A percentile compares a stretch with the other conserved stretches of the same genome.
These are phyloP conservation scores for Nigrograna mackinnonii DNA, from an alignment of 2,329 filamentous ascomycete genomes.

Conservation along the genomic window DNA sequence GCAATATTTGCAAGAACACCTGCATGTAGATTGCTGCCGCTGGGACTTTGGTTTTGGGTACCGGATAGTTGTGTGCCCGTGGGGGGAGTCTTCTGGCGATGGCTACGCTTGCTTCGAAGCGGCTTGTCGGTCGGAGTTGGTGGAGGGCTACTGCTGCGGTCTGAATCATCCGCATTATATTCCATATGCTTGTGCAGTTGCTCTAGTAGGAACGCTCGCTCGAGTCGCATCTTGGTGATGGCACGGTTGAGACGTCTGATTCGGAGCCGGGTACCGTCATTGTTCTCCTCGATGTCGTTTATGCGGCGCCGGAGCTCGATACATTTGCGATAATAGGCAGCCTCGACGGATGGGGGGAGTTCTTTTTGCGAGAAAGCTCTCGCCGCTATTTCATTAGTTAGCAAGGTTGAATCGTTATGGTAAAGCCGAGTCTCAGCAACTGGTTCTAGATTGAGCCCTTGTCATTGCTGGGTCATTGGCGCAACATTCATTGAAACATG, in stretches of 20 bases:
- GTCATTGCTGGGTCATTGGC: no score
- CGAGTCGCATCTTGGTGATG: constrained; percentile 88
- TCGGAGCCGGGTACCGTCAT: constrained; percentile 79
- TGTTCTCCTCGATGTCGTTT: constrained; percentile 88
- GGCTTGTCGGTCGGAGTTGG: constrained; percentile 81
- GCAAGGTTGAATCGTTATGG: no score
- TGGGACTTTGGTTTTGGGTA: constrained; percentile 11
- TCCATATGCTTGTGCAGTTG: constrained; percentile 53
- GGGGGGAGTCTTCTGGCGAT: constrained; percentile 52
- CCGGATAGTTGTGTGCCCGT: constrained; percentile 11
- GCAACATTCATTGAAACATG: no score
- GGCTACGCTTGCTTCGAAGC: constrained; percentile 72
- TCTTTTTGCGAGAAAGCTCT: constrained; percentile 40
- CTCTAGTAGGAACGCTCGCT: constrained; percentile 67
- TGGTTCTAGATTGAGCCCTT: no score
- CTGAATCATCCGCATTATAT: constrained; percentile 62
- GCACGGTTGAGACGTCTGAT: constrained; percentile 80
- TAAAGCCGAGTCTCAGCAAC: no score
- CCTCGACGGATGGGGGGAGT: constrained; percentile 87
- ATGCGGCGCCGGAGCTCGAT: constrained; percentile 91
- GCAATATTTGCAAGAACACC: constrained; percentile 22
- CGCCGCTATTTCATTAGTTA: no score
- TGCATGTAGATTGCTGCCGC: constrained; percentile 13
- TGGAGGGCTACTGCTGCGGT: constrained; percentile 78
- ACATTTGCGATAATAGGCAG: constrained; percentile 95